Conservation (phyloP, 192 early-diverging fungal genomes). For the Umbelopsis sp. region DNA sequence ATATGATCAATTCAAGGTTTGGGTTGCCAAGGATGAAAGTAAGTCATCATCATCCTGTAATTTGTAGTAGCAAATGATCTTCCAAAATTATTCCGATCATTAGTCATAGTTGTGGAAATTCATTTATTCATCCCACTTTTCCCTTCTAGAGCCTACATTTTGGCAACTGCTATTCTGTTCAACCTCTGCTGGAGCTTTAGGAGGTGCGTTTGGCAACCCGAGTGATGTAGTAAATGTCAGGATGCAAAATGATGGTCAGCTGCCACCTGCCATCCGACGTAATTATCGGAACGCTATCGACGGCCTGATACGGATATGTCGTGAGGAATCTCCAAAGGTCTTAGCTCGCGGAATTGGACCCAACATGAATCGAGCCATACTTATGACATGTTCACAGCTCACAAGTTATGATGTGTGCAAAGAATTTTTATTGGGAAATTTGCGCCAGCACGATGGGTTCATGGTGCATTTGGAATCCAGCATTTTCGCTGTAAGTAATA, state of each 20-base stretch:
- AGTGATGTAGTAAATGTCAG: slow-evolving; percentile 81
- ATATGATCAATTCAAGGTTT: slow-evolving; percentile 71
- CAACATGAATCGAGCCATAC: slow-evolving; percentile 86
- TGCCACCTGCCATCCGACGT: slow-evolving; percentile 62
- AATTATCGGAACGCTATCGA: slow-evolving; percentile 80
- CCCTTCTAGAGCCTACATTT: slow-evolving; percentile 32
- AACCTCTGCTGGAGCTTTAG: slow-evolving; percentile 54
- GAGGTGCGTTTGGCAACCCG: slow-evolving; percentile 75
- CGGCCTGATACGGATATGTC: slow-evolving; percentile 74
- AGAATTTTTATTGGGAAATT: slow-evolving; percentile 59
- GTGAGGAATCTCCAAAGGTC: slow-evolving; percentile 72
- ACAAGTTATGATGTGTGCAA: slow-evolving; percentile 81
- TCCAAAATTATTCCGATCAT: no score
- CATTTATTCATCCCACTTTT: slow-evolving; percentile 10
- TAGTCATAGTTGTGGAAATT: neutral
- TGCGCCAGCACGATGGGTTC: slow-evolving; percentile 66
- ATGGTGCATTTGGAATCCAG: slow-evolving; percentile 71
- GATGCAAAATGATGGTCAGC: slow-evolving; percentile 79
- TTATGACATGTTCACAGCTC: slow-evolving; percentile 77
- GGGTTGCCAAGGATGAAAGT: slow-evolving; percentile 55
- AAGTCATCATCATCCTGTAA: slow-evolving; percentile 23
- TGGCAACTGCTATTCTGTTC: slow-evolving; percentile 48
- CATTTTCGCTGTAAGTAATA: slow-evolving; percentile 64
- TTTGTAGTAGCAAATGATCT: no score
- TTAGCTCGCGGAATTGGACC: slow-evolving; percentile 91